Evolutionary conservation across 1,284 basidiomycete genomes (phyloP).

Genomic region (Ceratobasidium sp.): DNA sequence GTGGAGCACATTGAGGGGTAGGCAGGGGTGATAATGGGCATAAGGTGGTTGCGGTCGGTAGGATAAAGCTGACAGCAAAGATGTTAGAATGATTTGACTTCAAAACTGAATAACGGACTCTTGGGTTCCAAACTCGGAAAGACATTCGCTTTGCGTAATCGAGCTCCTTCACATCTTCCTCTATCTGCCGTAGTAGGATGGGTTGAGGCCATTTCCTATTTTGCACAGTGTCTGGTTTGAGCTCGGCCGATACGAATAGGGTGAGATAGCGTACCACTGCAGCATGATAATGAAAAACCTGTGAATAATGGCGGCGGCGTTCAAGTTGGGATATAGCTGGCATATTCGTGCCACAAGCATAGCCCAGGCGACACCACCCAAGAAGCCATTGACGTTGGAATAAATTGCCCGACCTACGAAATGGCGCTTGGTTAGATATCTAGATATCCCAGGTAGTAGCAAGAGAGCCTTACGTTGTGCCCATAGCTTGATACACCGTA

Average conservation of each 20-base stretch:
- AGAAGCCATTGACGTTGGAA: slow-evolving; percentile 97
- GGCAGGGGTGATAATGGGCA: slow-evolving; percentile 99
- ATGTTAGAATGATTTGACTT: background rate
- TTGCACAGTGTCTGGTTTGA: background rate
- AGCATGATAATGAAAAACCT: slow-evolving; percentile 97
- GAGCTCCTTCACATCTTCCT: slow-evolving; percentile 69
- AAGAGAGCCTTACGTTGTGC: slow-evolving; percentile 92
- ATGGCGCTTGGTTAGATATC: background rate
- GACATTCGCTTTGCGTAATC: slow-evolving; percentile 68
- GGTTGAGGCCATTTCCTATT: slow-evolving; percentile 96
- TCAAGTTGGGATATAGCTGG: slow-evolving; percentile 96
- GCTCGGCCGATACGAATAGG: too few relatives aligned
- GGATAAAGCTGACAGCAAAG: slow-evolving; percentile 79
- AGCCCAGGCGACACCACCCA: slow-evolving; percentile 99
- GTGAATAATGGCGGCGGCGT: slow-evolving; percentile 94
- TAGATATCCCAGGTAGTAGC: slow-evolving; percentile 46
- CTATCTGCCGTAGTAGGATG: slow-evolving; percentile 94
- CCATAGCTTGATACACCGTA: slow-evolving; percentile 98
- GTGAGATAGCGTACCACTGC: slow-evolving; percentile 75
- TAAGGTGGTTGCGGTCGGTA: slow-evolving; percentile 90
- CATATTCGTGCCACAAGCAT: slow-evolving; percentile 98
- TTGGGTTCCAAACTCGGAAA: slow-evolving; percentile 98
- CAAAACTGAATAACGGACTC: slow-evolving; percentile 60
- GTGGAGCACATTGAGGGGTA: slow-evolving; percentile 99
- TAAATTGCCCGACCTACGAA: slow-evolving; percentile 89